A percentile compares a stretch with the other conserved stretches of the same genome.
These are phyloP conservation scores for Solanum habrochaites DNA, from an alignment of 257 asterid species.

Conservation along the genomic window DNA sequence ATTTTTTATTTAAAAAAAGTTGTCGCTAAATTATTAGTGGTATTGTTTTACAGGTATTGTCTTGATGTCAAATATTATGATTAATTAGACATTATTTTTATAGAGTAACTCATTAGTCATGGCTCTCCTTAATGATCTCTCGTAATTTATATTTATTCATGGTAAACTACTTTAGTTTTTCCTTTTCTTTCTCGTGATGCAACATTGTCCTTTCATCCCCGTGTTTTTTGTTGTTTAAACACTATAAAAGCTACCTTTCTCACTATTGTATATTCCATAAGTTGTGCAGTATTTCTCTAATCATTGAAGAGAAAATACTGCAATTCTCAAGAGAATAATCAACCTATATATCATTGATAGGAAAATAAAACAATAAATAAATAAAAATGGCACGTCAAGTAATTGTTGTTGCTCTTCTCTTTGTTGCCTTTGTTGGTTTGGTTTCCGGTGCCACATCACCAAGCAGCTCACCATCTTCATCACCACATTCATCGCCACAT, in stretches of 20 bases:
- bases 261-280: slow-evolving; percentile 15
- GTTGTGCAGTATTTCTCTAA: slow-evolving; percentile 35
- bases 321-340: slow-evolving; percentile 24
- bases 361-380: background rate
- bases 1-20: background rate
- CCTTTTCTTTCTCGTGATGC: background rate
- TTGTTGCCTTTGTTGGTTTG: slow-evolving; percentile 30
- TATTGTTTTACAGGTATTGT: background rate
- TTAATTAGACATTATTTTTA: background rate
- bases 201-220: background rate
- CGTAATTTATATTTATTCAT: background rate
- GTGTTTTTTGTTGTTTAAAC: background rate
- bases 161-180: background rate
- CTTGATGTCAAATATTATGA: background rate
- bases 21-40: background rate
- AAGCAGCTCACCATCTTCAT: slow-evolving; percentile 14
- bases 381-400: slow-evolving; percentile 47
- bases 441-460: slow-evolving; percentile 57
- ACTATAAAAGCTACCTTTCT: slow-evolving; percentile 19
- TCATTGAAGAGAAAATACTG: slow-evolving; percentile 8
- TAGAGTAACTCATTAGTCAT: background rate
- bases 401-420: slow-evolving; percentile 30
- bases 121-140: background rate
- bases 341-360: background rate
- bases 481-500: slow-evolving; percentile 1